Evolutionary conservation across 257 asterid genomes (phyloP).

Genomic region (Primulina tabacum): DNA sequence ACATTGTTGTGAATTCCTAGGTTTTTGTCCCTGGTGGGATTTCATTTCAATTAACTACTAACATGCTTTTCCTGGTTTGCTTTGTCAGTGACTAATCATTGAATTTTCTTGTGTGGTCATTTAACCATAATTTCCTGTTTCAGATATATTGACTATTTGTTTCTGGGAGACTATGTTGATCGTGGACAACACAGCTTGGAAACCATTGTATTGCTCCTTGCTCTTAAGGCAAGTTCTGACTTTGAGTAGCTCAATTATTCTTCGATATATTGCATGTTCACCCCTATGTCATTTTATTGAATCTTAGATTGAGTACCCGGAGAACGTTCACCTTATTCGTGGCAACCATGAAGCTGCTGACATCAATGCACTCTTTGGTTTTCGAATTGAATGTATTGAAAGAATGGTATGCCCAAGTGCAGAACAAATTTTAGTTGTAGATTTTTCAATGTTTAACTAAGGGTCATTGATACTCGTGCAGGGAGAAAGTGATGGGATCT

Average conservation of each 20-base stretch:
- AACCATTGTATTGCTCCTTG: conserved; percentile 95
- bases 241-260: not conserved
- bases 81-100: conserved; percentile 9
- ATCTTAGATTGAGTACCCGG: conserved; percentile 87
- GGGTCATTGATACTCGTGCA: conserved; percentile 34
- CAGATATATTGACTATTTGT: conserved; percentile 96
- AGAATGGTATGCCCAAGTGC: conserved; percentile 70
- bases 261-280: not conserved
- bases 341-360: conserved; percentile 99
- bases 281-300: conserved; percentile 27
- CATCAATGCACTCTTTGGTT: conserved; percentile 96
- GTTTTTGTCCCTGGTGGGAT: not conserved
- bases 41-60: not conserved
- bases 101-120: conserved; percentile 12
- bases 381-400: conserved; percentile 98
- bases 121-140: conserved; percentile 28
- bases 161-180: conserved; percentile 98
- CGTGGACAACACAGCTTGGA: conserved; percentile 99
- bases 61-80: conserved; percentile 1
- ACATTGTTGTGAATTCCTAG: not conserved
- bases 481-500: conserved; percentile 98
- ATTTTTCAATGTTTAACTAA: conserved; percentile 28
- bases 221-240: conserved; percentile 70
- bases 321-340: conserved; percentile 92
- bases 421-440: not conserved